Conservation (phyloP, 306 rosid genomes). For the Malus fusca region DNA sequence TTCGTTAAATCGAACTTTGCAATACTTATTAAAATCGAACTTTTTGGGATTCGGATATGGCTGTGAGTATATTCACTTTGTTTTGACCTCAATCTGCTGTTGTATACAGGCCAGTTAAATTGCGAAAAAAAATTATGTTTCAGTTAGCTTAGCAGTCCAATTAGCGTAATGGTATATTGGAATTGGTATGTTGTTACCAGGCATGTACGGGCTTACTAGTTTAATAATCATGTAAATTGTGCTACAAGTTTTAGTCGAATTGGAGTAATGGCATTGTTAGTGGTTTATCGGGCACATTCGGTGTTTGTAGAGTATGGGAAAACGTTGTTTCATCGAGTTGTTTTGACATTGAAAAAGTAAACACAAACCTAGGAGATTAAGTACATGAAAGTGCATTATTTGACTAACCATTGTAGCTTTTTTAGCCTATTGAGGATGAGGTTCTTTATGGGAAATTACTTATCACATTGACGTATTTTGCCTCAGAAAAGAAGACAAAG, state of each 20-base stretch:
- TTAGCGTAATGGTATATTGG: background rate
- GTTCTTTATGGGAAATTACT: background rate
- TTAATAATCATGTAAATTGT: background rate
- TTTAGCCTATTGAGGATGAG: background rate
- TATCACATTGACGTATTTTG: constrained; percentile 11
- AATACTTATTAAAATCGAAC: background rate
- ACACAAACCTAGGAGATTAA: background rate
- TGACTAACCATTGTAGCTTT: background rate
- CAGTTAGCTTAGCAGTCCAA: too few species aligned
- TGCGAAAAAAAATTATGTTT: background rate
- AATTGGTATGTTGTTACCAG: background rate
- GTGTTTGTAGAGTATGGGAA: background rate
- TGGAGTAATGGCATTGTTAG: background rate
- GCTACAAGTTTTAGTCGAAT: background rate
- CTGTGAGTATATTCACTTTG: background rate
- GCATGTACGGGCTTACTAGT: background rate
- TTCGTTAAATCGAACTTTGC: too few species aligned
- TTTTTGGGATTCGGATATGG: background rate
- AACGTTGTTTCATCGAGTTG: background rate
- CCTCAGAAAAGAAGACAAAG: constrained; percentile 66
- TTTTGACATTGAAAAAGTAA: background rate
- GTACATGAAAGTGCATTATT: background rate
- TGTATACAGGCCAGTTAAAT: background rate
- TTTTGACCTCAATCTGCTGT: background rate
- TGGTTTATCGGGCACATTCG: background rate